phyloP scores from a whole-genome alignment of 75 land plant species.

The Cunninghamia lanceolata region DNA sequence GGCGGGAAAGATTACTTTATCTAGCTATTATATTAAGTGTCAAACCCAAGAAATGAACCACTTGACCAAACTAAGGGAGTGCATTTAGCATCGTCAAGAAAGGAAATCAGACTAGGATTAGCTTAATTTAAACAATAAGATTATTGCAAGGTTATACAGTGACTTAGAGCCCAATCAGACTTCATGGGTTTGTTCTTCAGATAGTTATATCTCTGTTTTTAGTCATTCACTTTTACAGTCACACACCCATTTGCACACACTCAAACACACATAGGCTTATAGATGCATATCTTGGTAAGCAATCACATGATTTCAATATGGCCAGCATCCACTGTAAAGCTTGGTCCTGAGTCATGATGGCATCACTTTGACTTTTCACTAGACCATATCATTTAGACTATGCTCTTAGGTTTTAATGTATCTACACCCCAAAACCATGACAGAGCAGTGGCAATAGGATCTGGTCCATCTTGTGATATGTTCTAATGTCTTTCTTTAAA shows the following conservation, averaged over 20 bases:
- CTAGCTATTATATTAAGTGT: too few relatives aligned
- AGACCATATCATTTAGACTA: neutral
- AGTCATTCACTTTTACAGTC: neutral
- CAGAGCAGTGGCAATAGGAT: too few relatives aligned
- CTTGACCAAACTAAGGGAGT: too few relatives aligned
- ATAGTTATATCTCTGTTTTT: neutral
- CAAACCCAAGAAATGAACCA: too few relatives aligned
- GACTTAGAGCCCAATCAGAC: neutral
- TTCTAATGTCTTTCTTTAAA: too few relatives aligned
- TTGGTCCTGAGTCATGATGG: too few relatives aligned
- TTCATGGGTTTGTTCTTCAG: neutral
- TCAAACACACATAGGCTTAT: too few relatives aligned
- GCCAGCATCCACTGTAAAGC: too few relatives aligned
- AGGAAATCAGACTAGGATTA: neutral
- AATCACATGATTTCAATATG: too few relatives aligned
- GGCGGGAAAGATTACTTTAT: too few relatives aligned
- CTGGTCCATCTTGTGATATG: too few relatives aligned
- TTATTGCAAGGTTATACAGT: neutral
- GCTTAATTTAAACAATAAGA: neutral
- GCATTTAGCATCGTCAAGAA: neutral
- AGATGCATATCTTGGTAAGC: too few relatives aligned
- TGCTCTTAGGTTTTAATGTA: neutral
- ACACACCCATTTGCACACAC: neutral
- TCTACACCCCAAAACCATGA: neutral
- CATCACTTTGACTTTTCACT: neutral